Percentiles rank a stretch among this genome's conserved stretches.
These are phyloP conservation scores for Rachicladosporium sp. DNA, from an alignment of 2,329 filamentous ascomycete genomes.

Conservation along the genomic window DNA sequence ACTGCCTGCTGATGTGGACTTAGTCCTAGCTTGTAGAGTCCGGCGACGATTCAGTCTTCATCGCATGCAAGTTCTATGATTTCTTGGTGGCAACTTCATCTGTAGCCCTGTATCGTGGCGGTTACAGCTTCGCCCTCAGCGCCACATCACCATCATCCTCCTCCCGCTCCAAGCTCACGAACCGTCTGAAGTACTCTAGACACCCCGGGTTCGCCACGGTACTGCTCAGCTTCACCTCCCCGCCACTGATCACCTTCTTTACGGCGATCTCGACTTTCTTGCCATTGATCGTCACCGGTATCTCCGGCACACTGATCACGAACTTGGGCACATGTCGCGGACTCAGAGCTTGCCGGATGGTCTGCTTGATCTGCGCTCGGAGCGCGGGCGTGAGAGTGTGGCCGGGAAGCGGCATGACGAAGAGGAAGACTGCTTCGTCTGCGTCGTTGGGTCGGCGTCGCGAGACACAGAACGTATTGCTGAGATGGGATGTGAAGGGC, in stretches of 20 bases:
- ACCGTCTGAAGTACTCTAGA: constrained; percentile 25
- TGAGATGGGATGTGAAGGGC: constrained; percentile 24
- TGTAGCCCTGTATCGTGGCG: too few relatives aligned
- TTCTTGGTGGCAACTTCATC: too few relatives aligned
- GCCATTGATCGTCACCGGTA: constrained; percentile 35
- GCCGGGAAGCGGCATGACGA: constrained; percentile 24
- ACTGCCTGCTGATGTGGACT: too few relatives aligned
- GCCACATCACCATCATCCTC: background rate
- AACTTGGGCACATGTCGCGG: constrained; percentile 31
- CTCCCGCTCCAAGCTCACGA: constrained; percentile 19
- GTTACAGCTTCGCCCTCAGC: background rate
- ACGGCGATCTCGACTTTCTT: constrained; percentile 36
- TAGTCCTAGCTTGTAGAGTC: too few relatives aligned
- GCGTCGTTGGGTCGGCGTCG: constrained; percentile 24
- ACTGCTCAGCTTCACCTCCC: constrained; percentile 24
- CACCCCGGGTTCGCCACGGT: constrained; percentile 30
- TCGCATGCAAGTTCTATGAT: too few relatives aligned
- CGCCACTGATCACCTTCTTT: constrained; percentile 30
- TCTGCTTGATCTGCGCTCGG: constrained; percentile 11
- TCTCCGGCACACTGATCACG: constrained; percentile 26
- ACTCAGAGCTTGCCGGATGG: constrained; percentile 18
- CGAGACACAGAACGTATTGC: constrained; percentile 28
- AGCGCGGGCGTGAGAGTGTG: constrained; percentile 18
- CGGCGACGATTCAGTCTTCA: too few relatives aligned
- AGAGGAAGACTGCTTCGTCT: constrained; percentile 30